Percentiles rank a stretch among this genome's conserved stretches.
phyloP scores from a whole-genome alignment of 805 yeast species.

The Myxozyma geophila region DNA sequence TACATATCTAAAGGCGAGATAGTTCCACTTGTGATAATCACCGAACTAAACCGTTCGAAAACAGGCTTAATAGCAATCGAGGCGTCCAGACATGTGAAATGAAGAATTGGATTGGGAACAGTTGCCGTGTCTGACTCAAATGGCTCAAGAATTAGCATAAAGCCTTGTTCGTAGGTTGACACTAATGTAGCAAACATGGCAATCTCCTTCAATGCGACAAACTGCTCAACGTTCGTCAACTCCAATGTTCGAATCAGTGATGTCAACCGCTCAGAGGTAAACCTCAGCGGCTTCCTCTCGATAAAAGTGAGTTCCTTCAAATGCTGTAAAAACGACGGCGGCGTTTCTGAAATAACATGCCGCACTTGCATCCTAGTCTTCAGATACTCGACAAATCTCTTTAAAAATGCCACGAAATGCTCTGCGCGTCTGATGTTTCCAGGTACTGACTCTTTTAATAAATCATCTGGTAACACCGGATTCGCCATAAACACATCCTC shows the following conservation, averaged over 20 bases:
- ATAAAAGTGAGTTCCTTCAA: constrained; percentile 90
- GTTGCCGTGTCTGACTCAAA: constrained; percentile 93
- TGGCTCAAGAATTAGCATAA: constrained; percentile 89
- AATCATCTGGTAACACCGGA: constrained; percentile 84
- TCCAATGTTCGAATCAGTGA: constrained; percentile 88
- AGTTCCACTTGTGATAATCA: constrained; percentile 95
- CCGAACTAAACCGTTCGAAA: constrained; percentile 88
- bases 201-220: constrained; percentile 88
- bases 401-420: constrained; percentile 90
- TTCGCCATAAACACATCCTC: constrained; percentile 78
- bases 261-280: constrained; percentile 90
- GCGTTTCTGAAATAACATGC: constrained; percentile 98
- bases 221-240: constrained; percentile 85
- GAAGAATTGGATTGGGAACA: constrained; percentile 93
- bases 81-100: constrained; percentile 95
- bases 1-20: constrained; percentile 98
- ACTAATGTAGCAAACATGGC: constrained; percentile 96
- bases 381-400: constrained; percentile 89
- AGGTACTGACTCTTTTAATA: constrained; percentile 90
- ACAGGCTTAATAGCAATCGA: constrained; percentile 97
- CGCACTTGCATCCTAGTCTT: constrained; percentile 95
- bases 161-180: constrained; percentile 93
- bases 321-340: constrained; percentile 89
- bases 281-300: constrained; percentile 82
- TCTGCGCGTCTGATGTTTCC: constrained; percentile 97